Evolutionary conservation across 768 basidiomycete genomes (phyloP).

Genomic region (Suillus ampliporus): DNA sequence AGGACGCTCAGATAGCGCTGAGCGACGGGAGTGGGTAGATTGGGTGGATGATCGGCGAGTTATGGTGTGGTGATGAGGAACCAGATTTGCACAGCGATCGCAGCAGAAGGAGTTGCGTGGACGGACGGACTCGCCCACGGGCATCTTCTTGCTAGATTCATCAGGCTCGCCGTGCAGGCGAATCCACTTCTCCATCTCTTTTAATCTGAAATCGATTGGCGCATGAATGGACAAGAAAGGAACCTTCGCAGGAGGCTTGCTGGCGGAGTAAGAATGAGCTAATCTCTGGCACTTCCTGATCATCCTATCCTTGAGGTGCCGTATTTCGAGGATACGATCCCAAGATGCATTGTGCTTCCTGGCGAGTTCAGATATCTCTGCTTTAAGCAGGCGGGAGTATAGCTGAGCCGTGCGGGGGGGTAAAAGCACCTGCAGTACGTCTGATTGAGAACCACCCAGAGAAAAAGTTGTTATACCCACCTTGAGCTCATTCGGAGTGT

Average conservation of each 20-base stretch:
- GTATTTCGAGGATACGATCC: conserved; percentile 75
- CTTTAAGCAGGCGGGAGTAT: conserved; percentile 68
- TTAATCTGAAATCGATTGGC: conserved; percentile 72
- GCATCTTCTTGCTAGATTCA: conserved; percentile 24
- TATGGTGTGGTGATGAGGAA: conserved; percentile 37
- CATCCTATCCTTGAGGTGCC: conserved; percentile 82
- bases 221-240: conserved; percentile 72
- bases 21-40: conserved; percentile 30
- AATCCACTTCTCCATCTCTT: conserved; percentile 84
- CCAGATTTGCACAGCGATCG: conserved; percentile 39
- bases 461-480: conserved; percentile 38
- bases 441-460: conserved; percentile 5
- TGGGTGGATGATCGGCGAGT: conserved; percentile 36
- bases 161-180: conserved; percentile 48
- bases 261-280: conserved; percentile 49
- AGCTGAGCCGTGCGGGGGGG: conserved; percentile 70
- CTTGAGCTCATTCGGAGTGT: conserved; percentile 78
- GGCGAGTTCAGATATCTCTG: conserved; percentile 64
- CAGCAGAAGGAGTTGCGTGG: conserved; percentile 39
- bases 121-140: conserved; percentile 23
- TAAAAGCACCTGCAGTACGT: conserved; percentile 59
- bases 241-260: conserved; percentile 44
- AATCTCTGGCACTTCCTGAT: conserved; percentile 78
- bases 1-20: conserved; percentile 23
- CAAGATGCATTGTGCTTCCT: conserved; percentile 62